A percentile compares a stretch with the other conserved stretches of the same genome.
Evolutionary conservation across 192 early-diverging fungal genomes (phyloP).

Genomic region (Cetraspora pellucida): DNA sequence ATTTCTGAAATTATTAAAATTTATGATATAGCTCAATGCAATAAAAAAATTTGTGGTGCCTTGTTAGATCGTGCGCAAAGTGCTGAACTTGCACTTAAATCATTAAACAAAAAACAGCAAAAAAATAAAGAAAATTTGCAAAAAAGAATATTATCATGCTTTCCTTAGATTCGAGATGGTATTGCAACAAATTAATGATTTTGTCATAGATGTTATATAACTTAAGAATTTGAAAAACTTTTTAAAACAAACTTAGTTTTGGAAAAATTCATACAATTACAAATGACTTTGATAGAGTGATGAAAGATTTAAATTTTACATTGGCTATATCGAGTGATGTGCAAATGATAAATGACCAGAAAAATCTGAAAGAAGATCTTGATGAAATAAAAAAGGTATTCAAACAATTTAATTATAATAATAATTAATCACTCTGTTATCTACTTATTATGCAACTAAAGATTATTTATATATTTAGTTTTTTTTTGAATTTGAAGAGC

Average conservation of each 20-base stretch:
- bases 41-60: slow-evolving; percentile 32
- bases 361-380: slow-evolving; percentile 11
- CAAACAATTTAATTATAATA: background rate
- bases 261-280: background rate
- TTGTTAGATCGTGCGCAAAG: slow-evolving; percentile 10
- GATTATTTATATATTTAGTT: background rate
- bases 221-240: slow-evolving; percentile 11
- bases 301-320: slow-evolving; percentile 15
- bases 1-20: slow-evolving; percentile 27
- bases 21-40: slow-evolving; percentile 24
- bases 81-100: background rate
- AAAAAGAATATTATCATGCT: background rate
- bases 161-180: background rate
- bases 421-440: background rate
- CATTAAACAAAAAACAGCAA: background rate
- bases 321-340: slow-evolving; percentile 1
- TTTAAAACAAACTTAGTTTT: background rate
- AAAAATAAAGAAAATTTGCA: slow-evolving; percentile 20
- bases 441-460: background rate
- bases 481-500: background rate
- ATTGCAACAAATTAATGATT: slow-evolving; percentile 18
- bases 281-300: slow-evolving; percentile 3
- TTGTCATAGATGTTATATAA: slow-evolving; percentile 2
- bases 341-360: slow-evolving; percentile 4
- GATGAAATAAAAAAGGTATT: background rate